Base-by-base conservation (phyloP, 2,329 filamentous ascomycete species). In the Alternaria viburni region DNA sequence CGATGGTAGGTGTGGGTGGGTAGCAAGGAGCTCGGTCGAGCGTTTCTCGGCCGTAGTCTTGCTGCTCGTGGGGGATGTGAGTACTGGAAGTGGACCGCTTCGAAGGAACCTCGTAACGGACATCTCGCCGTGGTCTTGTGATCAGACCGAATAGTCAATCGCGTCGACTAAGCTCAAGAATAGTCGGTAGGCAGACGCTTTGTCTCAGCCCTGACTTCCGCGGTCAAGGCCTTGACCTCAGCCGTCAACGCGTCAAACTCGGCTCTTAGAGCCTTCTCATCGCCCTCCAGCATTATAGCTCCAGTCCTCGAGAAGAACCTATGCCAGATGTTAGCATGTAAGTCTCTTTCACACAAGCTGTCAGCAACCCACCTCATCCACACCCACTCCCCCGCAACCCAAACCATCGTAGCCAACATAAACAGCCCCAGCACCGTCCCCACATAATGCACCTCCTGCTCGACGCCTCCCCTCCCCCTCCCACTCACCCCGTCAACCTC, bases 151-250 rank as follows among this genome's bases (percentile, higher is more conserved):
- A 8, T 41, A 36, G 30, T 23, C 49, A 3, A 12, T n/a, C 13
- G 0, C 2, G 13, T 11, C n/a, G 13, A 7, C 5, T n/a, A 0
- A 1, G 1, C 51, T 65, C 62, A 65, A n/a, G 59, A 58, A 17
- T 51, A 55, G 55, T 59, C 55, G 10, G 50, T 30, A 15, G 54
- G 36, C 13, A 43, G 9, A 0, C 36, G 17, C 8, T 3, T 17
- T 7, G 54, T 13, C 30, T 41, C 36, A 23, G 26, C 9, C 26
- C 46, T 28, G 15, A 21, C 41, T n/a, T 57, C 56, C 2, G 67
- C 69, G 15, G 47, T 66, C n/a, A 75, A 55, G 8, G 61, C 45
- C 62, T 69, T 70, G 54, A 74, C 73, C 3, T 70, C 66, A n/a
- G 71, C 73, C 6, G 68, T 64, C 7, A 75, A 60, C 17, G 26